Base-by-base conservation (phyloP, 257 asterid species). In the Linderniella brevidens region DNA sequence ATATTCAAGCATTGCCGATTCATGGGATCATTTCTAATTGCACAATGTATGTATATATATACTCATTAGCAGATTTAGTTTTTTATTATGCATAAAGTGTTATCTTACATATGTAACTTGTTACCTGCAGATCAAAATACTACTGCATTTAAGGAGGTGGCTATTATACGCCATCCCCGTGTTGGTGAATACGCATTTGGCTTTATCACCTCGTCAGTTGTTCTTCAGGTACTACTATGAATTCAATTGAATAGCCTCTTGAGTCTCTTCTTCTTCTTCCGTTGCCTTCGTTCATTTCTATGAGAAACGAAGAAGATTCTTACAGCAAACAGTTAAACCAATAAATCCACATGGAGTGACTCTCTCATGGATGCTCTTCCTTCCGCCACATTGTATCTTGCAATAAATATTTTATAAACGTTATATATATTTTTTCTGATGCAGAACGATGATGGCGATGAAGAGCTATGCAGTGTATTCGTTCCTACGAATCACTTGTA, bases 111-210 rank as follows among this genome's bases (percentile, higher is more conserved):
- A 45, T 60, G 50, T 58, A 38, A 46, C 62, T 51, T 62, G 14
- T 19, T 46, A 9, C 49, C 32, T 49, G 41, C 85, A 85, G 95
- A 85, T 55, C 84, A 85, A 58, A 78, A 85, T 54, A 80, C 75
- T 54, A 75, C 92, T 41, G 95, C 95, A 19, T 85, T 85, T 52
- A 85, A 85, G 67, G 93, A 85, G 65, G 95, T 85, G 52, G 95
- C 93, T 35, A 80, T 80, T 55, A 80, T 85, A 37, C 73, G 73
- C 19, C 95, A 85, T 45, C 95, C 95, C 10, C 95, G 95, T 41
- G 87, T 80, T 47, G 93, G 95, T 60, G 92, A 84, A 73, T 84
- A 83, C 61, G 94, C 92, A 58, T 76, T 83, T 74, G 94, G 94
- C 36, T 83, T 83, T 50, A 83, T 83, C 79, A 83, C 95, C 60